A percentile compares a stretch with the other conserved stretches of the same genome.
phyloP scores from a whole-genome alignment of 2,329 filamentous ascomycete genomes.

The Ceratocystis eucalypticola region DNA sequence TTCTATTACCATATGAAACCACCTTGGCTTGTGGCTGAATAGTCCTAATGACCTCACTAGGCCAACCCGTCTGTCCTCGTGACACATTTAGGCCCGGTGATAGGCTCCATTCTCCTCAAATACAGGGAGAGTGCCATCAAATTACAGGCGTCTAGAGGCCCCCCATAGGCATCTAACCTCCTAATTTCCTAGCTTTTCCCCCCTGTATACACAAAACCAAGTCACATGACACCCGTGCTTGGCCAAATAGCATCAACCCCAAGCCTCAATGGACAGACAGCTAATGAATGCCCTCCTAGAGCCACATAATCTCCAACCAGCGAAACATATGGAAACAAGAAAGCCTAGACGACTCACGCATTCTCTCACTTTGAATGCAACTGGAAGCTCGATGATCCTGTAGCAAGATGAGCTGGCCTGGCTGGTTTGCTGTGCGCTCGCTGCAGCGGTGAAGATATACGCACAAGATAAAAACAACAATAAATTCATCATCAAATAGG shows the following conservation, averaged over 20 bases:
- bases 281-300: too few species aligned
- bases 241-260: neutral
- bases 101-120: neutral
- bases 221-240: neutral
- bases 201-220: neutral
- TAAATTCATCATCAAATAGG: neutral
- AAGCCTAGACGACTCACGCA: too few species aligned
- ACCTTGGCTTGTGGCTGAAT: neutral
- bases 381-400: neutral
- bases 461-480: neutral
- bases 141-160: neutral
- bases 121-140: neutral
- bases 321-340: too few species aligned
- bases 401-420: neutral
- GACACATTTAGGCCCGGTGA: neutral
- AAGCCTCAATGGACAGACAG: neutral
- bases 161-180: neutral
- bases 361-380: neutral
- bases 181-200: neutral
- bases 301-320: too few species aligned
- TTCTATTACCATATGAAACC: slow-evolving; percentile 2
- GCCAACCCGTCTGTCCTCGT: neutral
- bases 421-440: neutral
- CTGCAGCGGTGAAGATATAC: neutral
- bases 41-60: neutral